A percentile compares a stretch with the other conserved stretches of the same genome.
Evolutionary conservation across 208 protist genomes (phyloP).

Genomic region (Angomonas desouzai): DNA sequence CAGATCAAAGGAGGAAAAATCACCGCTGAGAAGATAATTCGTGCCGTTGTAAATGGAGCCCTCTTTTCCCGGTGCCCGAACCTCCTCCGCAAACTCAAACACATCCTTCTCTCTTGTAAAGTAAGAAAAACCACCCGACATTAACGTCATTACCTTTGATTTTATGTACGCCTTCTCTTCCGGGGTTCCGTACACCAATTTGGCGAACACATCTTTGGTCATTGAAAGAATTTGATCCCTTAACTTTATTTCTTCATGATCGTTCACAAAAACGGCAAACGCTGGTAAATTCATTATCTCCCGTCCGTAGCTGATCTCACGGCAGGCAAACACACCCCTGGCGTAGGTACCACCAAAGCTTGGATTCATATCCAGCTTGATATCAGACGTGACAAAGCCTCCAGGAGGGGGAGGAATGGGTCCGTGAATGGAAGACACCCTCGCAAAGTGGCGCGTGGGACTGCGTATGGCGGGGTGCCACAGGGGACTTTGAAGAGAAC

Average conservation of each 20-base stretch:
- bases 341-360: conserved; percentile 70
- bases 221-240: conserved; percentile 72
- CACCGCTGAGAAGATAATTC: conserved; percentile 62
- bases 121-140: conserved; percentile 81
- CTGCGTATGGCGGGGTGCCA: conserved; percentile 7
- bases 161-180: conserved; percentile 75
- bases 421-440: conserved; percentile 67
- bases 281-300: conserved; percentile 81
- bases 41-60: conserved; percentile 59
- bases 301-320: conserved; percentile 74
- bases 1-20: conserved; percentile 80
- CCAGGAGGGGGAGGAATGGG: conserved; percentile 46
- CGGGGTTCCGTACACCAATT: conserved; percentile 47
- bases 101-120: conserved; percentile 85
- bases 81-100: conserved; percentile 78
- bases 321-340: conserved; percentile 65
- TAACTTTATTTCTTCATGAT: conserved; percentile 36
- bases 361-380: conserved; percentile 72
- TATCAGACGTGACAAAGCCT: conserved; percentile 74
- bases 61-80: conserved; percentile 50
- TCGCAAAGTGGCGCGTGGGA: conserved; percentile 35
- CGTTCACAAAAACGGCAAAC: conserved; percentile 77
- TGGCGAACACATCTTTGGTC: conserved; percentile 69
- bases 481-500: neutral
- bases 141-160: conserved; percentile 64